Evolutionary conservation across 352 stramenopile species (phyloP), one percentile per base, ranked within the genome.

Genomic region (Phytophthora parvispora): DNA sequence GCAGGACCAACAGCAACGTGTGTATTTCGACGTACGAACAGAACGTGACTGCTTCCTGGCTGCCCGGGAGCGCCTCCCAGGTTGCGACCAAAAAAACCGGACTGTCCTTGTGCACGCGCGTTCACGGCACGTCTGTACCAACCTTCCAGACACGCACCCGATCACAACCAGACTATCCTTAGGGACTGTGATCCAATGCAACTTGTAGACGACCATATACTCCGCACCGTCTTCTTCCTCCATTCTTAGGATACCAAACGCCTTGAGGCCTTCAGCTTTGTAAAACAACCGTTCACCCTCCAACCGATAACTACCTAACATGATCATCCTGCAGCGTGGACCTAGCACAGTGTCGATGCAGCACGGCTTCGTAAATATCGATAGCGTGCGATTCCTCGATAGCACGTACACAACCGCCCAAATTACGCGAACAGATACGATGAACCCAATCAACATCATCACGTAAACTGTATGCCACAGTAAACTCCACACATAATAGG

Each of bases 401-500:
- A 47, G n/a, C 12, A 52, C 36, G 18, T 60, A 70, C 3, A 40
- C 3, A 4, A 48, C 16, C 13, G 63, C 54, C 25, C 25, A 59
- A 18, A 38, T 2, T 6, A 45, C 34, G 9, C 55, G 48, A 24
- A 67, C 63, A 7, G 42, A n/a, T 16, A 69, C 27, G 15, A 77
- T 69, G 38, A 64, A 64, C 3, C 25, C 12, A 12, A 74, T 60
- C 1, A 77, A 36, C 6, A 54, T 58, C n/a, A 69, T 24, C 12
- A 73, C 64, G 25, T 63, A 66, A 18, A 61, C 18, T 2, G 43
- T 54, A 13, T 77, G 64, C 5, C 69, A 54, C 15, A 69, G 25
- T 1, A 76, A 52, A 38, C 69, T 74, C 64, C 58, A 73, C 22
- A 60, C 38, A 48, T 77, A 77, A 22, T 74, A 77, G 2, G 58